These are phyloP conservation scores for Brassica rapa DNA, from an alignment of 345 rosid species.

Conservation along the genomic window DNA sequence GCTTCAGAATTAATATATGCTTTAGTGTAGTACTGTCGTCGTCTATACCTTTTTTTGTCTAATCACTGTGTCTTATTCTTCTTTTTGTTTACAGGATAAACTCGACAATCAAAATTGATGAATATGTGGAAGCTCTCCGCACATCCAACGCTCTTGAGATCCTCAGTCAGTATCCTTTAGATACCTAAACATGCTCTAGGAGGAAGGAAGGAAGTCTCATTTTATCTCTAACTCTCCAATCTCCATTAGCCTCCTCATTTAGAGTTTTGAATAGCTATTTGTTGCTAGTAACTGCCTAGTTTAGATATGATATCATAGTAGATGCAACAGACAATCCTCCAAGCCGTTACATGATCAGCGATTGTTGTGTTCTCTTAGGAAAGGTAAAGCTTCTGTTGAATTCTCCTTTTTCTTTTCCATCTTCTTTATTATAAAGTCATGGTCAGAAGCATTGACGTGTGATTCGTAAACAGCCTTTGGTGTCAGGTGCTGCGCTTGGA, in stretches of 20 bases:
- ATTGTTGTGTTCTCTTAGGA: constrained; percentile 89
- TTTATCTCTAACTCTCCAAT: too few species aligned
- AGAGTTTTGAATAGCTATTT: neutral
- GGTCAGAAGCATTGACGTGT: constrained; percentile 10
- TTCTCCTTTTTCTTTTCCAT: neutral
- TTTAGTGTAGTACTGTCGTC: too few species aligned
- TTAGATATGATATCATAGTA: constrained; percentile 78
- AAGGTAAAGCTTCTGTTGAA: constrained; percentile 56
- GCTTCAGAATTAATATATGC: too few species aligned
- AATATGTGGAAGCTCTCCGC: constrained; percentile 75
- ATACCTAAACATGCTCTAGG: neutral
- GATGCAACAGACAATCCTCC: constrained; percentile 98
- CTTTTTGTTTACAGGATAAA: constrained; percentile 55
- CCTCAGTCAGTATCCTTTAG: constrained; percentile 81
- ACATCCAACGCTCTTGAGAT: constrained; percentile 90
- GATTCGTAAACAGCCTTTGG: constrained; percentile 71
- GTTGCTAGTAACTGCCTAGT: constrained; percentile 45
- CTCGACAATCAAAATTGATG: constrained; percentile 67
- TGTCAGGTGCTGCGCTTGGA: constrained; percentile 97
- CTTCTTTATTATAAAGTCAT: neutral
- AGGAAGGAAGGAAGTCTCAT: too few species aligned
- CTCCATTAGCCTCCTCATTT: too few species aligned
- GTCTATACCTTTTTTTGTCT: too few species aligned
- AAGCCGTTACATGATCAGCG: constrained; percentile 95
- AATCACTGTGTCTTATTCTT: neutral